These are phyloP conservation scores for Solanum chacoense DNA, from an alignment of 305 asterid genomes.

Conservation along the genomic window DNA sequence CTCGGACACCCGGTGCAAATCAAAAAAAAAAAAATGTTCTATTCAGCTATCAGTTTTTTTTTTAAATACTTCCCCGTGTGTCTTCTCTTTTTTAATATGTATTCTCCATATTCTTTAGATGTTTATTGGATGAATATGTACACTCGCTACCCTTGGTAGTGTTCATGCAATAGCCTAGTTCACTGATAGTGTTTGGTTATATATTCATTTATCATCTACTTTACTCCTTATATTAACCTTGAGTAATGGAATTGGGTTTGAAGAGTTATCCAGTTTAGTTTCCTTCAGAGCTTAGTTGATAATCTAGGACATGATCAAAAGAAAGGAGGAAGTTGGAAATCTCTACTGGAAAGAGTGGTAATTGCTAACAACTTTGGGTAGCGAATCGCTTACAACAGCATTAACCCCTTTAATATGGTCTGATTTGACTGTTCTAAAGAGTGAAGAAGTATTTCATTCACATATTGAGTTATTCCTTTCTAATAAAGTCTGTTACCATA, in stretches of 20 bases:
- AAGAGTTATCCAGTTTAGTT: neutral
- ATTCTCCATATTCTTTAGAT: neutral
- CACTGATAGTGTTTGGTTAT: neutral
- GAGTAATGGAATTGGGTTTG: neutral
- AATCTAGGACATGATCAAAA: neutral
- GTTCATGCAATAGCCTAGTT: neutral
- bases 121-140: neutral
- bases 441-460: neutral
- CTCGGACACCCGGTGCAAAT: no score
- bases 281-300: neutral
- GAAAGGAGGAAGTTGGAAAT: neutral
- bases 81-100: neutral
- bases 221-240: neutral
- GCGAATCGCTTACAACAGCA: neutral
- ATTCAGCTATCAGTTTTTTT: neutral
- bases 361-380: neutral
- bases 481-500: neutral
- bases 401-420: neutral
- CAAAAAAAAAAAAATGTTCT: no score
- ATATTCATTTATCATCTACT: neutral
- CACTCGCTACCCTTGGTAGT: neutral
- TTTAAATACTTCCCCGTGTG: neutral
- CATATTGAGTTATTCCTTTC: neutral
- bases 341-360: neutral
- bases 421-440: neutral